A percentile compares a stretch with the other conserved stretches of the same genome.
Conservation (phyloP, 257 asterid genomes). For the Pogostemon cablin region DNA sequence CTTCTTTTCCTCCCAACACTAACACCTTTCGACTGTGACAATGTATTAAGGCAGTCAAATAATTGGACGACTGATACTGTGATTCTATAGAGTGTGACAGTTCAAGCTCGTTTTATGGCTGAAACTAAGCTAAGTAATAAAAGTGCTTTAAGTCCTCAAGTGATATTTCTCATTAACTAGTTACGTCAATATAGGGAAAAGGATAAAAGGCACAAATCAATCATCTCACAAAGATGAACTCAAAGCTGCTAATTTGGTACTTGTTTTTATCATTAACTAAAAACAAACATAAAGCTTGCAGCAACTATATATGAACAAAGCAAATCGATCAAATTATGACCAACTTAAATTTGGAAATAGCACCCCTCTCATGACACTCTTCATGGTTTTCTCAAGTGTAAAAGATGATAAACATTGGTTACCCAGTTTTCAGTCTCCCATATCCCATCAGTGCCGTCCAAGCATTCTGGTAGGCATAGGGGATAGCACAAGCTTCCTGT, state of each 20-base stretch:
- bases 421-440: slow-evolving; percentile 78
- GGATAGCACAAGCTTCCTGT: slow-evolving; percentile 98
- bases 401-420: slow-evolving; percentile 38
- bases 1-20: slow-evolving; percentile 96
- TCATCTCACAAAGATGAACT: neutral
- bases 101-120: slow-evolving; percentile 17
- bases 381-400: neutral
- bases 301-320: neutral
- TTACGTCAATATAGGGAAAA: neutral
- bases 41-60: slow-evolving; percentile 1
- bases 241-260: slow-evolving; percentile 16
- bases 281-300: slow-evolving; percentile 10
- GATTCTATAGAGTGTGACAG: neutral
- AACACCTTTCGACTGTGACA: slow-evolving; percentile 73
- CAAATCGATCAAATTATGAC: slow-evolving; percentile 2
- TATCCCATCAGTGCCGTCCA: slow-evolving; percentile 93
- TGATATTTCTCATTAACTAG: slow-evolving; percentile 1
- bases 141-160: neutral
- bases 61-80: too few species aligned
- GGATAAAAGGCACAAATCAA: neutral
- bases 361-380: too few species aligned
- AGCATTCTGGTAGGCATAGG: slow-evolving; percentile 97
- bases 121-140: slow-evolving; percentile 8
- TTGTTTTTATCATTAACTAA: neutral
- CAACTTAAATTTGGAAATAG: too few species aligned